phyloP scores from a whole-genome alignment of 2,329 filamentous ascomycete genomes.

The Ascochyta koolunga region DNA sequence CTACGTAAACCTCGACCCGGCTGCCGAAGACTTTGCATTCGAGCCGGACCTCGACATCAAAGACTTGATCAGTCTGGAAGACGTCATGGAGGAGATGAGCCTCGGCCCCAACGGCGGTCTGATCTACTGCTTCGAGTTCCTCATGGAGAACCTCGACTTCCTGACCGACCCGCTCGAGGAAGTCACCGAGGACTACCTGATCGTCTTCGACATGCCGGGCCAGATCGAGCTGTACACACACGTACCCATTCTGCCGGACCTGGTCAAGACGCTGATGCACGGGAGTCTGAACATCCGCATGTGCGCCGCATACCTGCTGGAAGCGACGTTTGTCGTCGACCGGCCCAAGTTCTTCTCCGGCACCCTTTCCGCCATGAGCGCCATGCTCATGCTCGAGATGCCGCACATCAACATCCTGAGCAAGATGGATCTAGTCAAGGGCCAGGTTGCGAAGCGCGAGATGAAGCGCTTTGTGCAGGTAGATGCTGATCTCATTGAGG shows the following conservation, averaged over 20 bases:
- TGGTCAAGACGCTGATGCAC: constrained; percentile 81
- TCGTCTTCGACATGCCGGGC: constrained; percentile 98
- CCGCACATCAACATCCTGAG: constrained; percentile 95
- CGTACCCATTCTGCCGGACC: constrained; percentile 84
- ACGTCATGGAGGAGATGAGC: constrained; percentile 95
- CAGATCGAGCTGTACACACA: constrained; percentile 99
- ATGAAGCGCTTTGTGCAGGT: constrained; percentile 89
- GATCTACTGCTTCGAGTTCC: constrained; percentile 96
- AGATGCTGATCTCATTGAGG: constrained; percentile 80
- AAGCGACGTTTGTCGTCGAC: constrained; percentile 94
- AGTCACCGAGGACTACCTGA: constrained; percentile 92
- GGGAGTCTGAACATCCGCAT: constrained; percentile 87
- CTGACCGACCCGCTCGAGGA: constrained; percentile 82
- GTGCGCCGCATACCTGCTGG: constrained; percentile 91
- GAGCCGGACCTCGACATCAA: constrained; percentile 93
- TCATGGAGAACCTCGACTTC: constrained; percentile 93
- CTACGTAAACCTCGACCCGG: constrained; percentile 98
- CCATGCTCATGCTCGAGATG: constrained; percentile 98
- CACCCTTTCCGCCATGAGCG: constrained; percentile 94
- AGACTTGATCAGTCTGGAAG: constrained; percentile 88
- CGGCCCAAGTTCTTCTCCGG: constrained; percentile 97
- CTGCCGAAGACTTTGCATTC: constrained; percentile 90
- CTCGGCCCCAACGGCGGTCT: constrained; percentile 90
- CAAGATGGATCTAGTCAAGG: constrained; percentile 97
- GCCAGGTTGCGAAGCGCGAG: constrained; percentile 84